These are phyloP conservation scores for Penicillium bialowiezense DNA, from an alignment of 495 filamentous ascomycete species.

Conservation along the genomic window DNA sequence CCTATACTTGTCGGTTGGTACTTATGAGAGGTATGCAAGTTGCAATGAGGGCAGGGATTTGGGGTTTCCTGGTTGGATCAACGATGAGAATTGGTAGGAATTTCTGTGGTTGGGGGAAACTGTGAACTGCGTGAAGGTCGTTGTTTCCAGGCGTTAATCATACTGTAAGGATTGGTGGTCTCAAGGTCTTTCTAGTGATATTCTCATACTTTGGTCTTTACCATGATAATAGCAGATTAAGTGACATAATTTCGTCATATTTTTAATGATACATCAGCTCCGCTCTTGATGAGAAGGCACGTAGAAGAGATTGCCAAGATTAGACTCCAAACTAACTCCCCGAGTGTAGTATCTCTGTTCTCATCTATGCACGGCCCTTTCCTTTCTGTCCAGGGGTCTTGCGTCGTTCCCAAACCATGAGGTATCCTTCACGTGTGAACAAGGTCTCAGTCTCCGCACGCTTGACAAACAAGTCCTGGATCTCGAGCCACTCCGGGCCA, in stretches of 20 bases:
- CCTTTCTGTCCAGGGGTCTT: constrained; percentile 48
- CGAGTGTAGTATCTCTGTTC: not conserved
- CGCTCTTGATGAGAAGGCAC: not conserved
- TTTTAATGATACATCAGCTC: constrained; percentile 14
- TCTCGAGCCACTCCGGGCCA: constrained; percentile 78
- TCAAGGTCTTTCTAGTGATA: not conserved
- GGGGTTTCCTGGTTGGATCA: constrained; percentile 41
- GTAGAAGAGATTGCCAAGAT: not conserved
- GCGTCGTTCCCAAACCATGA: constrained; percentile 96
- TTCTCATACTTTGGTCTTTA: not conserved
- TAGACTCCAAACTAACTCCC: not conserved
- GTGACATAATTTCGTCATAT: constrained; percentile 2
- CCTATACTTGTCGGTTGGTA: constrained; percentile 43
- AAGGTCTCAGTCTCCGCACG: constrained; percentile 79
- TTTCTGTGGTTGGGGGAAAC: constrained; percentile 46
- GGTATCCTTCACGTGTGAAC: constrained; percentile 87
- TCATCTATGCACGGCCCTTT: constrained; percentile 27
- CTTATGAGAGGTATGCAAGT: constrained; percentile 47
- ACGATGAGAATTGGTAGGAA: constrained; percentile 45
- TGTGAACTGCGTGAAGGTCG: constrained; percentile 19
- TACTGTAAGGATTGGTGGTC: not conserved
- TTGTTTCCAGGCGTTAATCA: not conserved
- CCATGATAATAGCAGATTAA: not conserved
- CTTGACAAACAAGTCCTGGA: constrained; percentile 93
- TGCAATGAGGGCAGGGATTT: constrained; percentile 41